Percentiles rank a stretch among this genome's conserved stretches.
phyloP scores from a whole-genome alignment of 2,329 filamentous ascomycete species.

The Calonectria ilicicola region DNA sequence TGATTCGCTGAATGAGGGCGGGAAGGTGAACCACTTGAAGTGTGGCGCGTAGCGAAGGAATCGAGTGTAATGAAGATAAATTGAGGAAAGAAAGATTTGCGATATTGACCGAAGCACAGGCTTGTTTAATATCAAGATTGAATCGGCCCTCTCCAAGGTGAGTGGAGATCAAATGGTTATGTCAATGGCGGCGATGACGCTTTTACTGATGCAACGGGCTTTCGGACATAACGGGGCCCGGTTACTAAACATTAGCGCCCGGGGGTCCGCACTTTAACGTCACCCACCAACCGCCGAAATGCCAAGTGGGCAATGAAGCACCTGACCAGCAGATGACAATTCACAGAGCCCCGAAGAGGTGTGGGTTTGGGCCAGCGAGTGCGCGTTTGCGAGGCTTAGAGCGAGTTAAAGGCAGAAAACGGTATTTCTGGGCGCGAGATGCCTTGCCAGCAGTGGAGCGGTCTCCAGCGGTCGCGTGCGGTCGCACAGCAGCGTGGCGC shows the following conservation, averaged over 20 bases:
- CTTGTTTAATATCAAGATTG: conserved; percentile 1
- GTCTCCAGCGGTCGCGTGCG: not conserved
- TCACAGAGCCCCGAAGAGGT: not conserved
- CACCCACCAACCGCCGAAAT: not conserved
- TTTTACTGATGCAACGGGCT: conserved; percentile 12
- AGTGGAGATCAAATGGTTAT: not conserved
- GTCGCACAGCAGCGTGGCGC: conserved; percentile 7
- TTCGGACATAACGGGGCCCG: conserved; percentile 25
- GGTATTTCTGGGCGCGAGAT: not conserved
- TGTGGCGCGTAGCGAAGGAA: not conserved
- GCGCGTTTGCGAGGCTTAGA: conserved; percentile 3
- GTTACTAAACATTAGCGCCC: not conserved
- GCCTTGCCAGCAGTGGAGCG: not conserved
- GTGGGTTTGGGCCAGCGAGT: not conserved
- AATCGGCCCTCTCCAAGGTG: not conserved
- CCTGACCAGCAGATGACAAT: not conserved
- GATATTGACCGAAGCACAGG: not conserved
- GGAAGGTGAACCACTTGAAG: not conserved
- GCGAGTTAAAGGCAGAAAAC: not conserved
- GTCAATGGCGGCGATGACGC: conserved; percentile 18
- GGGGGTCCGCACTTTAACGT: conserved; percentile 3
- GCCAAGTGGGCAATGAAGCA: not conserved
- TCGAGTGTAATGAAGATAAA: not conserved
- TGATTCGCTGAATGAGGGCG: not conserved
- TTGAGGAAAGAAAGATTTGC: not conserved